Conservation (phyloP, 208 protist species). For the Acanthamoeba sp. region DNA sequence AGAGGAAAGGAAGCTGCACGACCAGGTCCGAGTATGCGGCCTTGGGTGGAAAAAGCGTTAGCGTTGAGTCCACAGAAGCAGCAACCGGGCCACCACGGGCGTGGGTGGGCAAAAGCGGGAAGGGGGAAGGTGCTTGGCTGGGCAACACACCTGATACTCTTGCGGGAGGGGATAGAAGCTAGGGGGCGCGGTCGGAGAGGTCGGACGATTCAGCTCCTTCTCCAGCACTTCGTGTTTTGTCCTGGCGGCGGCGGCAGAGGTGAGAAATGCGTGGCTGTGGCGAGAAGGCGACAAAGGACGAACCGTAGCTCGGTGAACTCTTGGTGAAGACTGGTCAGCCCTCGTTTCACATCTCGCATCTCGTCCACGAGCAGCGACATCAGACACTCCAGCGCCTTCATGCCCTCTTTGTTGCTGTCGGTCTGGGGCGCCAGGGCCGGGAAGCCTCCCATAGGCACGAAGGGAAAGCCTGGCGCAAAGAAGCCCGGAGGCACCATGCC, state of each 20-base stretch:
- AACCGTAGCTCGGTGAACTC: conserved; percentile 13
- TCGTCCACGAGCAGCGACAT: conserved; percentile 30
- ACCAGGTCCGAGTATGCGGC: neutral
- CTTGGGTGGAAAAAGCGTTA: no score
- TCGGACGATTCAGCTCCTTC: neutral
- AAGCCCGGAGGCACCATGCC: neutral
- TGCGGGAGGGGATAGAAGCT: neutral
- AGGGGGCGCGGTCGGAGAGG: neutral
- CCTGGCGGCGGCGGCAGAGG: neutral
- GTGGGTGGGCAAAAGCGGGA: neutral
- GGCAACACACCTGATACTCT: neutral
- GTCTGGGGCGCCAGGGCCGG: neutral
- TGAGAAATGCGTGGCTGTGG: neutral
- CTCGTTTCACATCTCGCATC: conserved; percentile 28
- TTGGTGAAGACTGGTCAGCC: neutral
- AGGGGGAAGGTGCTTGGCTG: neutral
- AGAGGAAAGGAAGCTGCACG: conserved; percentile 13
- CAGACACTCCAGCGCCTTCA: conserved; percentile 41
- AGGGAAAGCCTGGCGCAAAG: conserved; percentile 24
- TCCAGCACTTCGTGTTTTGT: neutral
- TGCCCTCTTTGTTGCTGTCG: neutral
- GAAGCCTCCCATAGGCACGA: neutral
- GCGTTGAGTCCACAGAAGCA: no score
- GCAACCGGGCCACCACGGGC: no score
- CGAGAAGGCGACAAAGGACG: neutral